Evolutionary conservation across 257 asterid genomes (phyloP), one percentile per base, ranked within the genome.

Genomic region (Solanum chmielewskii): DNA sequence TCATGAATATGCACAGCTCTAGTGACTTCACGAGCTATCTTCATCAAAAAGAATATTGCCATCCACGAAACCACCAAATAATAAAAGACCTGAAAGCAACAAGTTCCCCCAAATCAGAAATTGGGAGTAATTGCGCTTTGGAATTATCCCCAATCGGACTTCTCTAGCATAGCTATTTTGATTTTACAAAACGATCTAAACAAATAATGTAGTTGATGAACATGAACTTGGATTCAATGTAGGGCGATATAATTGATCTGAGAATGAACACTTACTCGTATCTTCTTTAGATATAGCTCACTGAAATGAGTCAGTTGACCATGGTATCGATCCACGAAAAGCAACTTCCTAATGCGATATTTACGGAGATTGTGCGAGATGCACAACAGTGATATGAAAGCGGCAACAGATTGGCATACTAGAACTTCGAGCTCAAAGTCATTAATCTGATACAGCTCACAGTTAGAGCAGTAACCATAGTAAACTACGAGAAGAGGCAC

Each of bases 311-410:
- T 29, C 89, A 89, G 23, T 25, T 91, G 93, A 11, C 96, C 98
- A 80, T 92, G 97, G 87, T 91, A 78, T 0, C 94, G 92, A 83
- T 96, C 95, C 31, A 95, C 97, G 56, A 96, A 95, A 45, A 96
- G 93, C 71, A 95, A 93, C 90, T 92, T 95, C 78, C 98, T 87
- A 16, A 95, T 42, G 20, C 99, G 96, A 82, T 93, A 90, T 87
- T 96, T 93, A 86, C 93, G 90, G 44, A 96, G 91, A 87, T 91
- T 96, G 44, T 92, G 90, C 49, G 98, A 96, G 29, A 96, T 76
- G 88, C 96, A 95, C 83, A 94, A 88, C 41, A 95, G 94, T 2
- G 99, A 94, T 25, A 92, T 89, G 59, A 95, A 98, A 84, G 98
- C 94, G 31, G 92, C 92, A 35, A 90, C 44, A 45, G 95, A 94